Evolutionary conservation across 192 early-diverging fungal species (phyloP).

Genomic region (Backusella liffmaniae): DNA sequence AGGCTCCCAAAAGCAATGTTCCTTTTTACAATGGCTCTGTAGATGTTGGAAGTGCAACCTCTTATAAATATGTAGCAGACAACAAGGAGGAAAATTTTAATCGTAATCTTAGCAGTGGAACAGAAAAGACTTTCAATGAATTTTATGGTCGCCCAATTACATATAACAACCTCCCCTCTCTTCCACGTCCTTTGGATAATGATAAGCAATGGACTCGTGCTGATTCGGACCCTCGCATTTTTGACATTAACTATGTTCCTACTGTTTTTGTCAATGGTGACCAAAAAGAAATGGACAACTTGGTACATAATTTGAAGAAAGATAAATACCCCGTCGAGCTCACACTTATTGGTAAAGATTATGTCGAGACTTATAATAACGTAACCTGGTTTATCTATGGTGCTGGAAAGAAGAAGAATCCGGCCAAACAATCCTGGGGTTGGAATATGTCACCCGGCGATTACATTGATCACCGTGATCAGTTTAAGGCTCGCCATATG

Average conservation of each 20-base stretch:
- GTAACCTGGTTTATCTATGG: slow-evolving; percentile 39
- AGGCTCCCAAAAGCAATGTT: slow-evolving; percentile 24
- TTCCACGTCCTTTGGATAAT: slow-evolving; percentile 39
- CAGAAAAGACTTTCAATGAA: slow-evolving; percentile 36
- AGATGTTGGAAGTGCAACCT: slow-evolving; percentile 17
- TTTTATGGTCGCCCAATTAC: slow-evolving; percentile 41
- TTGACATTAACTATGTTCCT: slow-evolving; percentile 47
- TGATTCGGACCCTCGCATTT: slow-evolving; percentile 19
- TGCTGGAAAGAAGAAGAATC: slow-evolving; percentile 45
- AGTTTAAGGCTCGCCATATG: slow-evolving; percentile 47
- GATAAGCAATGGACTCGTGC: slow-evolving; percentile 25
- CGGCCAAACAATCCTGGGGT: slow-evolving; percentile 51
- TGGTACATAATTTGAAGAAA: slow-evolving; percentile 19
- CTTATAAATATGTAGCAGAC: slow-evolving; percentile 41
- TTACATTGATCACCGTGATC: slow-evolving; percentile 29
- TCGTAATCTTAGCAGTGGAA: slow-evolving; percentile 24
- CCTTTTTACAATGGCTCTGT: slow-evolving; percentile 38
- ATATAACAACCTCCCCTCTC: slow-evolving; percentile 42
- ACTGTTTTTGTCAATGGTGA: slow-evolving; percentile 41
- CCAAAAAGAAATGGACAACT: slow-evolving; percentile 19
- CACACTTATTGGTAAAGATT: slow-evolving; percentile 38
- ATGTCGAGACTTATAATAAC: slow-evolving; percentile 34
- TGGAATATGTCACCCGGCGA: slow-evolving; percentile 33
- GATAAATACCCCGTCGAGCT: slow-evolving; percentile 23
- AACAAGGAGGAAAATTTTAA: slow-evolving; percentile 30